Evolutionary conservation across 2,329 filamentous ascomycete genomes (phyloP), one percentile per base, ranked within the genome.

Genomic region (Erysiphe pulchra): DNA sequence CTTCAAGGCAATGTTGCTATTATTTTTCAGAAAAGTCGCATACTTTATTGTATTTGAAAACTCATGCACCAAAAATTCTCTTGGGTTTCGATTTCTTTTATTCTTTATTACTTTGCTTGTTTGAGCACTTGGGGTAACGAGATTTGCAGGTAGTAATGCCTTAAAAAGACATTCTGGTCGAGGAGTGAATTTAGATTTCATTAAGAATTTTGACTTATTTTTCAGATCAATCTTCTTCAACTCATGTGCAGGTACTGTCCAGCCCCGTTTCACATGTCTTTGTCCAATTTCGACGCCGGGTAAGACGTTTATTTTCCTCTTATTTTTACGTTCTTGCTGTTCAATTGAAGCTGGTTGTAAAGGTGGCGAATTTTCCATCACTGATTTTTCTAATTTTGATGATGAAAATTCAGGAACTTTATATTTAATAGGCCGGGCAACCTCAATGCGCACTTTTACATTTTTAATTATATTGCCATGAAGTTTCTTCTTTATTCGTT

Each of bases 401-500:
- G 24, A 28, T 28, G 24, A 28, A 3, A 28, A 7, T 28, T 28
- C 8, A 28, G 24, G 8, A 9, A 9, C 24, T 9, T 7, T 28
- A 28, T 5, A 28, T 28, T 28, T 28, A 6, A 28, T 28, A 28
- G 24, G 24, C 43, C 75, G 74, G 7, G 90, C 90, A 51, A 78
- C 75, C 54, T 94, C 83, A 48, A 98, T 73, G 48, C 75, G 75
- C 54, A 95, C 73, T 62, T 93, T 95, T 49, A 69, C 68, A 9
- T 90, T 90, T 58, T 80, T 90, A 47, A 98, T 63, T 20, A 82
- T 79, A 1, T 79, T 73, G 31, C 87, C 87, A 65, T 93, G 81
- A 44, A 95, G 69, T 64, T 90, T 95, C 63, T 80, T 87, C 64
- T 77, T 84, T 46, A 95, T 63, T 61, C 85, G 92, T n/a, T 87